phyloP scores from a whole-genome alignment of 2,329 filamentous ascomycete species.

The Lasiodiplodia hormozganensis region DNA sequence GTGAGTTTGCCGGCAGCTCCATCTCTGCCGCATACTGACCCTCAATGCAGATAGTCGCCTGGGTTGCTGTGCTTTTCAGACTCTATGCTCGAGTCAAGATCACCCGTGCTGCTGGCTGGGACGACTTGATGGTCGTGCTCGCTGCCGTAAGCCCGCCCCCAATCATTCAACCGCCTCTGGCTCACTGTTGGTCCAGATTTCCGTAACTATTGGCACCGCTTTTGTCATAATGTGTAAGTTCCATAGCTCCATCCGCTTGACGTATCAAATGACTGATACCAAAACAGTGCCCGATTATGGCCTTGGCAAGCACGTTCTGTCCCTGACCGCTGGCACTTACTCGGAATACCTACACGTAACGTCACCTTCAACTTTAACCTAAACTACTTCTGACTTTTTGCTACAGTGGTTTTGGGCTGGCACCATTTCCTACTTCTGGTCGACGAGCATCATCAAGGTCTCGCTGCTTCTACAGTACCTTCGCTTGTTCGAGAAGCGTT shows the following conservation, averaged over 20 bases:
- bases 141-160: conserved; percentile 33
- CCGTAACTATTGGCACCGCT: conserved; percentile 37
- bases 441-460: conserved; percentile 46
- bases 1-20: background rate
- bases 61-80: conserved; percentile 40
- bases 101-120: conserved; percentile 43
- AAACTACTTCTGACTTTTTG: background rate
- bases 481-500: conserved; percentile 40
- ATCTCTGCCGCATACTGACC: background rate
- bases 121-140: conserved; percentile 44
- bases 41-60: conserved; percentile 36
- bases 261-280: background rate
- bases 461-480: conserved; percentile 47
- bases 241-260: background rate
- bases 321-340: conserved; percentile 33
- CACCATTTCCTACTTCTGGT: conserved; percentile 41
- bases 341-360: conserved; percentile 42
- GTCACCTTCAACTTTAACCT: background rate
- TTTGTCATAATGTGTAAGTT: conserved; percentile 43
- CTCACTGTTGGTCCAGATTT: conserved; percentile 32
- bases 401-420: conserved; percentile 41
- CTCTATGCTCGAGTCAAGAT: conserved; percentile 40
- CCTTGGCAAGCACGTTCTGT: conserved; percentile 42
- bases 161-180: background rate
- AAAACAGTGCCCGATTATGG: conserved; percentile 43